Evolutionary conservation across 2,329 filamentous ascomycete species (phyloP).

Genomic region (Eutypella sp.): DNA sequence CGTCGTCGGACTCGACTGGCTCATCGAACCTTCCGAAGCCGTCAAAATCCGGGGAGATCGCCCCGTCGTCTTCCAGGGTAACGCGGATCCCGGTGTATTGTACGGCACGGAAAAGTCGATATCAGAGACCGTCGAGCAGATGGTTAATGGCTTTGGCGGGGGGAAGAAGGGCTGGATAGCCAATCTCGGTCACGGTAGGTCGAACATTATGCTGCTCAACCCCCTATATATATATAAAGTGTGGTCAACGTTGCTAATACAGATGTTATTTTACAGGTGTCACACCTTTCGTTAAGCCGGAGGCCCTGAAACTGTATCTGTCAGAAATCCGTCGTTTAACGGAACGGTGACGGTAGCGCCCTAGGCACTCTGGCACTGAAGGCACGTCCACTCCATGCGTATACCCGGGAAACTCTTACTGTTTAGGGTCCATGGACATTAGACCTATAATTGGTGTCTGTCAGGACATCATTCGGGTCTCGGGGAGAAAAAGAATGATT

Average conservation of each 20-base stretch:
- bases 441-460: too few species aligned
- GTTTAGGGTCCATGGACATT: too few species aligned
- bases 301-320: conserved; percentile 90
- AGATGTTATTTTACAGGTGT: conserved; percentile 63
- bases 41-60: conserved; percentile 73
- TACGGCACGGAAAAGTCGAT: conserved; percentile 83
- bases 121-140: conserved; percentile 73
- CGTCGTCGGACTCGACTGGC: conserved; percentile 92
- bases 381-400: too few species aligned
- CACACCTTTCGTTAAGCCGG: conserved; percentile 89
- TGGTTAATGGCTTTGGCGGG: conserved; percentile 78
- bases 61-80: conserved; percentile 78
- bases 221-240: background rate
- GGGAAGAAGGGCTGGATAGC: conserved; percentile 90
- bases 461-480: too few species aligned
- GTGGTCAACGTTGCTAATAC: background rate
- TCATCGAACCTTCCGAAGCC: conserved; percentile 82
- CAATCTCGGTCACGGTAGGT: conserved; percentile 87
- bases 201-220: background rate
- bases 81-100: conserved; percentile 88
- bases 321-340: conserved; percentile 78
- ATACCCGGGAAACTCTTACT: conserved; percentile 20
- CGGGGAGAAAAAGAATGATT: too few species aligned
- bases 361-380: too few species aligned
- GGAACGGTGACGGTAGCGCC: conserved; percentile 36